These are phyloP conservation scores for Globisporangium sylvaticum DNA, from an alignment of 352 stramenopile genomes.

Conservation along the genomic window DNA sequence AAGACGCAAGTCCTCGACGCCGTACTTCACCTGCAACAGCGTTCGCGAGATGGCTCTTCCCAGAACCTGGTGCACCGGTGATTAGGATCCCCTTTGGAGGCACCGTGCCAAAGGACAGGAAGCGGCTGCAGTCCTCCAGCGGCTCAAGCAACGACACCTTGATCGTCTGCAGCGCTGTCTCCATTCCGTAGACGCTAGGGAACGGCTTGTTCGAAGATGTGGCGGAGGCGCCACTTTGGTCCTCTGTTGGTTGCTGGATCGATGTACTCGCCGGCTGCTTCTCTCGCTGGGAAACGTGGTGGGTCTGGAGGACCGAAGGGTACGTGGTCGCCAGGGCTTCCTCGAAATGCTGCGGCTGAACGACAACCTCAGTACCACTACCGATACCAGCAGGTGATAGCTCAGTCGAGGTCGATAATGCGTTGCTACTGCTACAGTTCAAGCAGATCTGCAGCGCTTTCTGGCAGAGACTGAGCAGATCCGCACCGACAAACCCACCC, in stretches of 20 bases:
- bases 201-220: conserved; percentile 24
- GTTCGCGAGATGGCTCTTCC: conserved; percentile 95
- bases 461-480: conserved; percentile 77
- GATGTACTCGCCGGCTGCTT: conserved; percentile 29
- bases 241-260: conserved; percentile 17
- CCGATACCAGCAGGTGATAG: conserved; percentile 1
- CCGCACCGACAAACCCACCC: conserved; percentile 92
- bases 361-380: neutral
- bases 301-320: conserved; percentile 94
- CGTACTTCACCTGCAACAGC: conserved; percentile 59
- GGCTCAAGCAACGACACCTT: conserved; percentile 97
- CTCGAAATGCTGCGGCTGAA: conserved; percentile 50
- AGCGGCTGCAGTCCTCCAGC: conserved; percentile 93
- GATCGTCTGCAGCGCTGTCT: conserved; percentile 95
- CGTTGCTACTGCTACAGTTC: conserved; percentile 22
- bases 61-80: conserved; percentile 96
- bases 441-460: conserved; percentile 61
- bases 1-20: conserved; percentile 63
- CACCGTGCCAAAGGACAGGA: conserved; percentile 96
- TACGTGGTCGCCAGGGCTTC: conserved; percentile 91
- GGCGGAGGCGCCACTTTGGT: neutral
- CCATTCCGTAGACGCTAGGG: conserved; percentile 93
- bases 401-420: neutral
- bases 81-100: conserved; percentile 97
- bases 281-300: conserved; percentile 86